A percentile compares a stretch with the other conserved stretches of the same genome.
Evolutionary conservation across 2,329 filamentous ascomycete species (phyloP).

Genomic region (Neonectria ditissima): DNA sequence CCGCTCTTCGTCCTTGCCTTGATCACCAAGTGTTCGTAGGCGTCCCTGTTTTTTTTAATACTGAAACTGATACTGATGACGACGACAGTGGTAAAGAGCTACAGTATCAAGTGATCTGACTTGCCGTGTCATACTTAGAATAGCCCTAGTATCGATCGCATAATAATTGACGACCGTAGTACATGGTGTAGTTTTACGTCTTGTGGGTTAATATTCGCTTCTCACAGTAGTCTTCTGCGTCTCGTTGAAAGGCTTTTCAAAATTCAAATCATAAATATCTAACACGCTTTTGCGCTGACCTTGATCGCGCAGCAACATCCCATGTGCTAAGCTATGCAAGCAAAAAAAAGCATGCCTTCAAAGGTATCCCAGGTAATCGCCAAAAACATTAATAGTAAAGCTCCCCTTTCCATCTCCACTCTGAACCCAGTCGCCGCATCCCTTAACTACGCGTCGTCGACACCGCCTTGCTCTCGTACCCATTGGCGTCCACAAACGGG

Average conservation of each 20-base stretch:
- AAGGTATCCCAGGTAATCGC: constrained; percentile 19
- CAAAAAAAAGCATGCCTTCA: constrained; percentile 26
- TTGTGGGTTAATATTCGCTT: not conserved
- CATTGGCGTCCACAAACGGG: constrained; percentile 71
- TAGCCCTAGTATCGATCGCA: not conserved
- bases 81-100: constrained; percentile 1
- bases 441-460: constrained; percentile 48
- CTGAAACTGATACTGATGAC: not conserved
- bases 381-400: constrained; percentile 8
- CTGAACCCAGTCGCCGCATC: not conserved
- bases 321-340: constrained; percentile 36
- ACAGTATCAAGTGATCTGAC: not conserved
- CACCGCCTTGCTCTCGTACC: constrained; percentile 59
- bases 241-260: constrained; percentile 9
- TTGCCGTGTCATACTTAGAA: not conserved
- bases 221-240: constrained; percentile 7
- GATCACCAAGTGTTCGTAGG: not conserved
- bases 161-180: not conserved
- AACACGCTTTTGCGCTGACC: constrained; percentile 18
- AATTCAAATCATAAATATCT: constrained; percentile 3
- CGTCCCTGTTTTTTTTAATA: not conserved
- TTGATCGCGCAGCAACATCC: constrained; percentile 20
- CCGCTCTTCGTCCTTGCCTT: not conserved
- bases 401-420: not conserved
- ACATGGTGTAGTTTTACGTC: not conserved